Conservation (phyloP, 148 eudicot genomes). For the Pouteria glomerata region DNA sequence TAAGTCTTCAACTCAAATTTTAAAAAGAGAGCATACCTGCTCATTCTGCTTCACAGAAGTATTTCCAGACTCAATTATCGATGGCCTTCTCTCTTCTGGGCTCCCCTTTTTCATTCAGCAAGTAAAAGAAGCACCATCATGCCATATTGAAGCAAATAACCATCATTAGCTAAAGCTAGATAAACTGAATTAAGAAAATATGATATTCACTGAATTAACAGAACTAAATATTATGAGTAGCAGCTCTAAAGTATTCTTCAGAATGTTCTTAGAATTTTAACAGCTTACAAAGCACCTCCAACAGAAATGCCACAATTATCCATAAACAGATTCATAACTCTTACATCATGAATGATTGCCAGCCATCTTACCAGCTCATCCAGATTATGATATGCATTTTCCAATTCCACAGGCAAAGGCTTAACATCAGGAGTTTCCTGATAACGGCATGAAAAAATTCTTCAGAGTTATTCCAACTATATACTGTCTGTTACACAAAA, state of each 20-base stretch:
- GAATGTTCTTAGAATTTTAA: not conserved
- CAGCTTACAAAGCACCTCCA: not conserved
- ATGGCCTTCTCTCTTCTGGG: constrained; percentile 24
- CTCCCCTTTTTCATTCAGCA: constrained; percentile 21
- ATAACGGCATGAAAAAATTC: too few species aligned
- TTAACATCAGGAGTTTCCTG: too few species aligned
- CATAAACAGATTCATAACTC: not conserved
- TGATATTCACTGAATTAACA: not conserved
- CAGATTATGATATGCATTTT: too few species aligned
- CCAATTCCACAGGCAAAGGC: too few species aligned
- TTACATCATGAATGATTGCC: too few species aligned
- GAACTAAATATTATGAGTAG: not conserved
- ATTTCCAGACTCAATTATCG: constrained; percentile 24
- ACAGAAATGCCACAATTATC: not conserved
- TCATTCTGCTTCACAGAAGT: constrained; percentile 22
- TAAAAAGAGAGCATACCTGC: constrained; percentile 22
- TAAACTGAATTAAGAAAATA: not conserved
- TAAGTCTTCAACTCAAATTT: not conserved
- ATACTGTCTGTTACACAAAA: too few species aligned
- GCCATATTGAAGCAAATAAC: not conserved
- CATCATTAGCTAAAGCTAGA: not conserved
- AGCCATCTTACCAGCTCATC: too few species aligned
- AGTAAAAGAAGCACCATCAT: not conserved
- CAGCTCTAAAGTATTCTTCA: not conserved
- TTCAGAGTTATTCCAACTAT: too few species aligned